Evolutionary conservation across 2,329 filamentous ascomycete genomes (phyloP).

Genomic region (Chaetomiaceae sp.): DNA sequence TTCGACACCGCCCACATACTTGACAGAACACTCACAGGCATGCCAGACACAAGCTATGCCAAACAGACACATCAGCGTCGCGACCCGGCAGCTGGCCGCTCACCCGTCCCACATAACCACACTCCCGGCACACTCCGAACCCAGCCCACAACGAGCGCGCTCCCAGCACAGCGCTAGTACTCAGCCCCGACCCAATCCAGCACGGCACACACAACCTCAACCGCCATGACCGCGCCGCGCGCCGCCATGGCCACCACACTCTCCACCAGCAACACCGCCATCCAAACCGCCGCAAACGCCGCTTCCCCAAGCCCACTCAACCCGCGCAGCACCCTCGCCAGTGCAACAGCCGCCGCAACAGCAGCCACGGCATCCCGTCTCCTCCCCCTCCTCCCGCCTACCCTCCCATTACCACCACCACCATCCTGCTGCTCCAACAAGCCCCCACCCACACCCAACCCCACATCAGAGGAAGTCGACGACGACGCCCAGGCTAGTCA

Average conservation of each 20-base stretch:
- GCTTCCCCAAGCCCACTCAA: constrained; percentile 17
- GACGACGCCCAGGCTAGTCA: constrained; percentile 23
- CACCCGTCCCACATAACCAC: too few relatives aligned
- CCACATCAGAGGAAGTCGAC: too few relatives aligned
- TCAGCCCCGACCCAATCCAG: constrained; percentile 26
- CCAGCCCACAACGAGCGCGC: not conserved
- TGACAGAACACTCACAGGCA: too few relatives aligned
- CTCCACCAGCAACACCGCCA: constrained; percentile 23
- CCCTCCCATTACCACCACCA: too few relatives aligned
- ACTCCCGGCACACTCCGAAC: not conserved
- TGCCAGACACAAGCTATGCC: too few relatives aligned
- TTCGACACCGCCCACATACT: too few relatives aligned
- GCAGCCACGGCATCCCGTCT: constrained; percentile 8
- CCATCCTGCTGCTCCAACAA: not conserved
- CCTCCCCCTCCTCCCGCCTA: not conserved
- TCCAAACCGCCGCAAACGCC: constrained; percentile 23
- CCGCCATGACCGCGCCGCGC: constrained; percentile 18
- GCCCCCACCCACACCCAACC: not conserved
- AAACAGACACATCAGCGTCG: too few relatives aligned
- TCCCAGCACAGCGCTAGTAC: constrained; percentile 13
- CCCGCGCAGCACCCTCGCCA: constrained; percentile 16
- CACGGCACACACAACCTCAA: constrained; percentile 22
- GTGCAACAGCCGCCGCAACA: constrained; percentile 9
- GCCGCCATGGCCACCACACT: constrained; percentile 20
- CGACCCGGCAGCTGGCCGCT: too few relatives aligned